Evolutionary conservation across 1,284 basidiomycete genomes (phyloP).

Genomic region (Apiotrichum domesticum): DNA sequence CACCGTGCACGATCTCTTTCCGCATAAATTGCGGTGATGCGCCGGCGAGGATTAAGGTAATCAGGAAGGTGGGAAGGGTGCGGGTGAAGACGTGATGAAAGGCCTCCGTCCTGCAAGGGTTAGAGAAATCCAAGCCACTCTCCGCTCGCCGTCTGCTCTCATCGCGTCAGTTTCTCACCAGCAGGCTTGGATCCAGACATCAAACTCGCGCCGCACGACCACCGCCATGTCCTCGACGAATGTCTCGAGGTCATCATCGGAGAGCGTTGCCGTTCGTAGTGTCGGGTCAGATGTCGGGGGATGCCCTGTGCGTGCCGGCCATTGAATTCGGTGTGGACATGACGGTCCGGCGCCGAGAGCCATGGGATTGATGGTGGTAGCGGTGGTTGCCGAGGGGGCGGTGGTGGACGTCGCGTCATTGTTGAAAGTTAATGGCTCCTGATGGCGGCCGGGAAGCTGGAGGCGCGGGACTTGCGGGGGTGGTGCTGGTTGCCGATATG

Average conservation of each 20-base stretch:
- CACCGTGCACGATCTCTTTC: slow-evolving; percentile 44
- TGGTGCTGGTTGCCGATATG: slow-evolving; percentile 40
- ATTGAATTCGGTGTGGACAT: slow-evolving; percentile 27
- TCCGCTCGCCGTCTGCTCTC: no score
- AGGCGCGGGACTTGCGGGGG: slow-evolving; percentile 38
- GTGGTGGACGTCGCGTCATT: slow-evolving; percentile 6
- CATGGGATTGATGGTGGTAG: background rate
- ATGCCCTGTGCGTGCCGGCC: slow-evolving; percentile 33
- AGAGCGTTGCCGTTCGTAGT: slow-evolving; percentile 24
- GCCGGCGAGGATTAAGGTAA: slow-evolving; percentile 43
- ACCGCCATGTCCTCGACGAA: slow-evolving; percentile 41
- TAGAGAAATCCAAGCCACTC: background rate
- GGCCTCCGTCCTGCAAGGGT: slow-evolving; percentile 40
- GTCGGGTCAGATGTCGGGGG: background rate
- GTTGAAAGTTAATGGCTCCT: slow-evolving; percentile 22
- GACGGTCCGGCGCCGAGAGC: slow-evolving; percentile 3
- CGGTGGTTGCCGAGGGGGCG: background rate
- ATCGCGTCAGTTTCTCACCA: slow-evolving; percentile 31
- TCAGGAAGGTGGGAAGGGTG: slow-evolving; percentile 42
- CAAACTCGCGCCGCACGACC: slow-evolving; percentile 42
- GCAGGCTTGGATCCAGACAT: slow-evolving; percentile 47
- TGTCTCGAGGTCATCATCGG: slow-evolving; percentile 38
- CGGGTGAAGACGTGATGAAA: slow-evolving; percentile 46
- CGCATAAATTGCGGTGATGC: slow-evolving; percentile 41
- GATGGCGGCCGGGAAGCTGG: slow-evolving; percentile 35